phyloP scores from a whole-genome alignment of 148 eudicot genomes.

The Silene uniflora region DNA sequence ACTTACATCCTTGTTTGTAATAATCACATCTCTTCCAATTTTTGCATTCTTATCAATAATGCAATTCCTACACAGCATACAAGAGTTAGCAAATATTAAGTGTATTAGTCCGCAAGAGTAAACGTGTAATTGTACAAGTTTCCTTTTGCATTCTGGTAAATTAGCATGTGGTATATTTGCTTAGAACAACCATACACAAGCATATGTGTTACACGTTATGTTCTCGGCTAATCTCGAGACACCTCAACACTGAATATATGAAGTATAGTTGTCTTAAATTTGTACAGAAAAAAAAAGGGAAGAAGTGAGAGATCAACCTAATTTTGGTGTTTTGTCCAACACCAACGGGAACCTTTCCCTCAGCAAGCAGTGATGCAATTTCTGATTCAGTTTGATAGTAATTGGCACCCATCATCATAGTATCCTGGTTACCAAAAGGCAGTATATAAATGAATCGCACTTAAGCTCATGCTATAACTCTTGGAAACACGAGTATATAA shows the following conservation, averaged over 20 bases:
- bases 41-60: conserved; percentile 97
- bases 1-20: conserved; percentile 73
- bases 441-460: not conserved
- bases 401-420: conserved; percentile 97
- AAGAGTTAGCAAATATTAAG: not conserved
- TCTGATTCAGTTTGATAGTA: conserved; percentile 88
- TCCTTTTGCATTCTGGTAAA: not conserved
- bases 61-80: conserved; percentile 57
- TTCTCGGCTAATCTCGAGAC: not conserved
- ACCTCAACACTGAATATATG: not conserved
- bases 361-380: conserved; percentile 69
- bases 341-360: conserved; percentile 83
- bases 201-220: no score
- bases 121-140: not conserved
- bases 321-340: no score
- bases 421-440: conserved; percentile 43
- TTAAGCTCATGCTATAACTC: not conserved
- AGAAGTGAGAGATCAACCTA: conserved; percentile 31
- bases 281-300: not conserved
- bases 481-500: conserved; percentile 2
- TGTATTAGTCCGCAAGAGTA: not conserved
- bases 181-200: no score
- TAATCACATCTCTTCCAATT: conserved; percentile 75
- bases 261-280: not conserved
- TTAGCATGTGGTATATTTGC: no score